Base-by-base conservation (phyloP, 2,329 filamentous ascomycete species). In the Fusarium avenaceum region DNA sequence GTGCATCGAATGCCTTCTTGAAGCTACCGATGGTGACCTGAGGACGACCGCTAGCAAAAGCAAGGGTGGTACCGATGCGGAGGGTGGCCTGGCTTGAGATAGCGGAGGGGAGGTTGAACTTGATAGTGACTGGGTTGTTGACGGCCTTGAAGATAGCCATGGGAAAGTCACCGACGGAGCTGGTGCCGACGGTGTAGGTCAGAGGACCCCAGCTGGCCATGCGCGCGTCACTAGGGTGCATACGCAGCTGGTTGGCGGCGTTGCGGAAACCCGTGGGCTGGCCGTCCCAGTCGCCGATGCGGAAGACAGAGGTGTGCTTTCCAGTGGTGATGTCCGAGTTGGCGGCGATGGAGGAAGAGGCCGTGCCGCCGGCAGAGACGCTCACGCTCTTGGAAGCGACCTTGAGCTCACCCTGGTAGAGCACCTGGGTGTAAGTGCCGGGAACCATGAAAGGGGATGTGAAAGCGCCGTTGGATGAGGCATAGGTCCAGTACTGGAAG, bases 361-460 rank as follows among this genome's bases (percentile, higher is more conserved):
- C 81, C 1, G 81, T 81, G 32, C 76, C 76, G 6, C 86, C 86
- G 2, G 84, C 84, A 3, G 78, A 79, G 40, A 89, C 85, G 0
- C 77, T 79, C 17, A 87, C 84, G 7, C 77, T 80, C 24, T 80
- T 77, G 4, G 81, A 81, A 6, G 84, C 85, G 10, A 89, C 85
- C 63, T 83, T 80, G 72, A 84, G 84, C 74, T 89, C 87, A 19
- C 80, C 83, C 68, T 87, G 86, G 76, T 89, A 89, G 38, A 91
- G 82, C 6, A 89, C 84, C 83, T 90, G 89, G n/a, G 86, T 90
- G 78, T 91, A 91, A 1, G 86, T 89, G 30, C 89, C 89, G 0
- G 88, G 86, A 71, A 88, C 89, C 89, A 91, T 91, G 57, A 83
- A 79, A 1, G 89, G 89, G 0, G 88, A 90, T 4, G 84, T 89